Base-by-base conservation (phyloP, 192 early-diverging fungal genomes). In the Dissophora ornata region DNA sequence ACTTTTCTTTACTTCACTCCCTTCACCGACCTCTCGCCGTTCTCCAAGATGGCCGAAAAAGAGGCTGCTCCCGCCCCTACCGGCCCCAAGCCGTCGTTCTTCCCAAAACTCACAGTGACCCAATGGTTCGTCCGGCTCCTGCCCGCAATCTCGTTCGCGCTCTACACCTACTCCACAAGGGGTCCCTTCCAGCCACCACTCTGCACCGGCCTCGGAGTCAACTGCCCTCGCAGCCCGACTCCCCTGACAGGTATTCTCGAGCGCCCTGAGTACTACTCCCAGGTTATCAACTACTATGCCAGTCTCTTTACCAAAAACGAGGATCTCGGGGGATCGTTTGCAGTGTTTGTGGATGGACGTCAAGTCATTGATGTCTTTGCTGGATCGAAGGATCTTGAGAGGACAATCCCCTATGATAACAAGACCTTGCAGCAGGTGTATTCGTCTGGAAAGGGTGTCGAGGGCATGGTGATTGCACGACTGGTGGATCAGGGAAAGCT, bases 391-490 rank as follows among this genome's bases (percentile, higher is more conserved):
- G 79, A 79, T 32, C 18, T 69, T 48, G 63, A 51, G 29, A 47
- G 28, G 3, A 49, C 53, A 6, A 13, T 29, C 0, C 52, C 28
- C 15, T 93, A 92, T 61, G 64, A 82, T 16, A 82, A 85, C 42
- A 71, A 79, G 45, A 88, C 86, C 0, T 67, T 93, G 21, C 89
- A 90, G 63, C 79, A 89, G 53, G 88, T 91, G 24, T 93, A 88
- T 65, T 90, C 88, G 0, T 80, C 81, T 26, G 84, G 84, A 15
- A 92, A 91, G 68, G 79, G 67, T 13, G 71, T 93, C 61, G 86
- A 88, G 59, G 71, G 83, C 15, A 79, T 90, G 28, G 85, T 92
- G 5, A 60, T 91, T 29, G 81, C 86, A 5, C 77, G 84, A 32
- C 38, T 92, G 44, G 86, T 93, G 7, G 84, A 89, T 24, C 64